These are phyloP conservation scores for Phytophthora melonis DNA, from an alignment of 352 stramenopile species.

Conservation along the genomic window DNA sequence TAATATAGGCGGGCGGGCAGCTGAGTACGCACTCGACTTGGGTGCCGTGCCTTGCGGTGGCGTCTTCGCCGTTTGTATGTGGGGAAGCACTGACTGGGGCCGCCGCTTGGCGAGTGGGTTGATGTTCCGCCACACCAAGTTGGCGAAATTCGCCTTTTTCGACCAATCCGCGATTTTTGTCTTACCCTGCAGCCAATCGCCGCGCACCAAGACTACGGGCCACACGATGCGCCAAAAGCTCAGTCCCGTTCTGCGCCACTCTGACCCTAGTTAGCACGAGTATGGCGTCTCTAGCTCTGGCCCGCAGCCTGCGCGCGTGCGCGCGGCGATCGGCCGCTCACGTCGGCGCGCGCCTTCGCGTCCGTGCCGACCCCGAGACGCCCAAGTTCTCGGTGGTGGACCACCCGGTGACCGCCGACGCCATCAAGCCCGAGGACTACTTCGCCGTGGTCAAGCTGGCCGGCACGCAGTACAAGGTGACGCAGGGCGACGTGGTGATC, in stretches of 20 bases:
- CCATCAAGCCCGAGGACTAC: slow-evolving; percentile 76
- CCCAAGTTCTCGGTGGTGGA: slow-evolving; percentile 79
- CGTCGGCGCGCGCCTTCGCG: slow-evolving; percentile 27
- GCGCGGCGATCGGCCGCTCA: slow-evolving; percentile 20
- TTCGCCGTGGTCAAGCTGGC: slow-evolving; percentile 89
- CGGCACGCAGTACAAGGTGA: slow-evolving; percentile 90
- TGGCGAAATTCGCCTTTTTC: not conserved
- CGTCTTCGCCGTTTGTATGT: slow-evolving; percentile 21
- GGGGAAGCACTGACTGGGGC: not conserved
- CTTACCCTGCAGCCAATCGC: slow-evolving; percentile 12
- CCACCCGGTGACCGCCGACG: slow-evolving; percentile 75
- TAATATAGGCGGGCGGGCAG: no score
- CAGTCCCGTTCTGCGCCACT: not conserved
- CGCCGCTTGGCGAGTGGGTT: not conserved
- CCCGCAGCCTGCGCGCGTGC: slow-evolving; percentile 34
- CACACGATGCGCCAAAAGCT: slow-evolving; percentile 25
- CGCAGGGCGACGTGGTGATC: slow-evolving; percentile 84
- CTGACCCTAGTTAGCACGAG: not conserved
- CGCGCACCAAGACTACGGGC: slow-evolving; percentile 16
- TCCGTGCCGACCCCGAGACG: slow-evolving; percentile 26
- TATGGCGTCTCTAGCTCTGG: slow-evolving; percentile 38
- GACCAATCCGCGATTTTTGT: no score
- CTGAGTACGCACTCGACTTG: no score
- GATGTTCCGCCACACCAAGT: slow-evolving; percentile 28
- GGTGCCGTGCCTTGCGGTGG: not conserved